These are phyloP conservation scores for Venturia asperata DNA, from an alignment of 2,329 filamentous ascomycete species.

Conservation along the genomic window DNA sequence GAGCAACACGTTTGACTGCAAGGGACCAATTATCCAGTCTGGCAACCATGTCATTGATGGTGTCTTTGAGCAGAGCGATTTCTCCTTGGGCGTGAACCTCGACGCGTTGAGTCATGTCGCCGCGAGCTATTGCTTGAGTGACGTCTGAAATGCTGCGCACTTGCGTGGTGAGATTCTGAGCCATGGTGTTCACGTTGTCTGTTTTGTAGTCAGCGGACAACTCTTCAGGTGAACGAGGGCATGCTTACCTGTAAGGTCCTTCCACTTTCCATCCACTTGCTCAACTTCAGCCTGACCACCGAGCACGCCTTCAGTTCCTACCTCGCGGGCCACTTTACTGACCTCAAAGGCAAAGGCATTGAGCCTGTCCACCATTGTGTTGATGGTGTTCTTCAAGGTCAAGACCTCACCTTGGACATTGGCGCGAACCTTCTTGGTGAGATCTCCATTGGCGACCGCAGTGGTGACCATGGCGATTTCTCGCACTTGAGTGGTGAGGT, in stretches of 20 bases:
- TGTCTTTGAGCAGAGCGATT: constrained; percentile 88
- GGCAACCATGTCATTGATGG: constrained; percentile 98
- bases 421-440: constrained; percentile 46
- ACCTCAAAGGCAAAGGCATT: constrained; percentile 60
- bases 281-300: constrained; percentile 58
- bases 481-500: constrained; percentile 45
- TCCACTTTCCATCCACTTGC: constrained; percentile 61
- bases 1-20: constrained; percentile 89
- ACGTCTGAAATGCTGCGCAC: constrained; percentile 90
- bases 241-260: constrained; percentile 46
- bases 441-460: constrained; percentile 45
- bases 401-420: constrained; percentile 47
- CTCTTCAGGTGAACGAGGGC: neutral
- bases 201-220: neutral
- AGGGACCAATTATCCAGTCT: constrained; percentile 92
- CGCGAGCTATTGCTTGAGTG: constrained; percentile 89
- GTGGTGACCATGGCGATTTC: constrained; percentile 49
- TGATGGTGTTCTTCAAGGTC: constrained; percentile 75
- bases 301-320: constrained; percentile 58
- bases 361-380: constrained; percentile 59
- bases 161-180: constrained; percentile 56
- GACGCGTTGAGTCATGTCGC: constrained; percentile 93
- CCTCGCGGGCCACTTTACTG: constrained; percentile 58
- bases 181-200: constrained; percentile 62
- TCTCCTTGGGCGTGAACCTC: constrained; percentile 93